Evolutionary conservation across 108 stramenopile genomes (phyloP).

Genomic region (Epithemia pelagica): DNA sequence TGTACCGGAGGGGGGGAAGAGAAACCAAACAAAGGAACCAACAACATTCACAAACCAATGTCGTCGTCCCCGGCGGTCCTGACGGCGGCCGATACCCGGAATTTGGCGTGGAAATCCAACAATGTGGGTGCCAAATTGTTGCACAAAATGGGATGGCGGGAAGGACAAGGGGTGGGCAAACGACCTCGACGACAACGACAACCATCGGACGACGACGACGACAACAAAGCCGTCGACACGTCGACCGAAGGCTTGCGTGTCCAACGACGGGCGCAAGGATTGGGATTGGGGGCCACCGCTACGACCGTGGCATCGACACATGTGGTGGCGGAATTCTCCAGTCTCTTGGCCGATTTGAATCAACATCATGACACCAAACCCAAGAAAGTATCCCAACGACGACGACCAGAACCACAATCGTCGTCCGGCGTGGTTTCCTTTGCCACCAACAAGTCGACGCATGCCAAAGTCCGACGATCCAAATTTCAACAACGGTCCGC

Average conservation of each 20-base stretch:
- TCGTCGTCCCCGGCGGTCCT: too few species aligned
- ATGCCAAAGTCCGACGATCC: conserved; percentile 77
- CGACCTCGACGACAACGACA: conserved; percentile 31
- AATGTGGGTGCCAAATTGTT: conserved; percentile 67
- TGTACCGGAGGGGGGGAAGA: too few species aligned
- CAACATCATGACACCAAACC: conserved; percentile 12
- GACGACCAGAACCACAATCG: conserved; percentile 2
- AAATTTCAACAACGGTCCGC: conserved; percentile 63
- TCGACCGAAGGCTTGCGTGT: conserved; percentile 15
- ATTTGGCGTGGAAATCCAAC: conserved; percentile 59
- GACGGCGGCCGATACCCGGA: conserved; percentile 55
- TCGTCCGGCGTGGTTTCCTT: conserved; percentile 18
- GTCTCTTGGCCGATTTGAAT: conserved; percentile 9
- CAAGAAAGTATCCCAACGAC: background rate
- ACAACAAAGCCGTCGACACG: background rate
- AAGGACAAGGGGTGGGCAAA: conserved; percentile 81
- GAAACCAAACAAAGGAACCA: too few species aligned
- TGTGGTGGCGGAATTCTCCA: conserved; percentile 5
- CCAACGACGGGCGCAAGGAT: conserved; percentile 25
- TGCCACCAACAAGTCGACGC: conserved; percentile 69
- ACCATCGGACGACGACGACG: background rate
- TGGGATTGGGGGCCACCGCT: conserved; percentile 23
- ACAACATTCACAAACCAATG: too few species aligned
- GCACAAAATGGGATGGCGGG: conserved; percentile 89
- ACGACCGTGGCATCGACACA: background rate